Evolutionary conservation across 345 rosid genomes (phyloP).

Genomic region (Lepidium africanum): DNA sequence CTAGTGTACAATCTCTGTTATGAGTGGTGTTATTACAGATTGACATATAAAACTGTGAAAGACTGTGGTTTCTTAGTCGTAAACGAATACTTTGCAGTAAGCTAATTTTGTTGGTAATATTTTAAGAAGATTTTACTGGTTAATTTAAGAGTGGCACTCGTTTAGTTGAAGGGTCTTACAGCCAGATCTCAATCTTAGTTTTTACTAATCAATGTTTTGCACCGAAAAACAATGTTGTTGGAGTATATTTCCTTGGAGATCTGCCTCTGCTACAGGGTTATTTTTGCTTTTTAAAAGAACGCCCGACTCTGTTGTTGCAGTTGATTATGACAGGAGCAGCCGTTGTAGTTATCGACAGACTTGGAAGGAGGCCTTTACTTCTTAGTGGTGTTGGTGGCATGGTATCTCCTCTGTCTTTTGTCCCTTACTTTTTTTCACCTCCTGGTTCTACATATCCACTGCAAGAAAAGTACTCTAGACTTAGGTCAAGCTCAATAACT

Average conservation of each 20-base stretch:
- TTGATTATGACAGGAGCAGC: constrained; percentile 91
- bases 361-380: constrained; percentile 90
- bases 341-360: constrained; percentile 77
- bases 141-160: background rate
- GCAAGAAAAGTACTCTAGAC: background rate
- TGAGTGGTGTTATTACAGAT: background rate
- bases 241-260: background rate
- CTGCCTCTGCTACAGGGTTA: background rate
- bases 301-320: constrained; percentile 29
- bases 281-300: background rate
- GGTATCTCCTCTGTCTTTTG: constrained; percentile 35
- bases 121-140: background rate
- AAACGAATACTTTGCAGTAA: background rate
- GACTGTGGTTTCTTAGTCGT: background rate
- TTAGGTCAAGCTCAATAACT: background rate
- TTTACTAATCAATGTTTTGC: background rate
- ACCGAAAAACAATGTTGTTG: background rate
- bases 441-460: background rate
- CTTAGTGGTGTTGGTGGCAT: constrained; percentile 91
- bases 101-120: background rate
- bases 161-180: background rate
- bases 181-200: background rate
- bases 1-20: background rate
- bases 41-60: background rate
- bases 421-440: background rate